Evolutionary conservation across 306 rosid species (phyloP).

Genomic region (Arachis hypogaea): DNA sequence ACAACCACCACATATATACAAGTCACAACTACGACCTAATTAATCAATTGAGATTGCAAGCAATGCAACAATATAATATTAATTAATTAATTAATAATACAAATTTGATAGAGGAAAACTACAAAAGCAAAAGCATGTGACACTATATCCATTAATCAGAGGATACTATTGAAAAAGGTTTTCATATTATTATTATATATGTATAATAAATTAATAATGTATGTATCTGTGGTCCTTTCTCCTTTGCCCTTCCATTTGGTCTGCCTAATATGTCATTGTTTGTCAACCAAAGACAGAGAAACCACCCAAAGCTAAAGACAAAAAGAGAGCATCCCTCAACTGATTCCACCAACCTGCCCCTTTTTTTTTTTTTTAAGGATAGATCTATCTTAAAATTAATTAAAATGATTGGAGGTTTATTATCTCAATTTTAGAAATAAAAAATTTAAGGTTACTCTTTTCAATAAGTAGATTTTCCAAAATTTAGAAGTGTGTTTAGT

Average conservation of each 20-base stretch:
- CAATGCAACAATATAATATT: neutral
- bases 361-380: conserved; percentile 31
- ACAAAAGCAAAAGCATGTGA: conserved; percentile 66
- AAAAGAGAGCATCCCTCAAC: conserved; percentile 55
- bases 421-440: too few relatives aligned
- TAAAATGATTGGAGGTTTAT: too few relatives aligned
- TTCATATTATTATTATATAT: neutral
- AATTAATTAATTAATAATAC: conserved; percentile 7
- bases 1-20: conserved; percentile 47
- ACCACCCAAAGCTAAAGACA: conserved; percentile 81
- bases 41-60: conserved; percentile 41
- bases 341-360: conserved; percentile 69
- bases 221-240: conserved; percentile 59
- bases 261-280: conserved; percentile 59
- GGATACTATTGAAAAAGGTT: conserved; percentile 35
- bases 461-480: too few relatives aligned
- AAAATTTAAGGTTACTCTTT: too few relatives aligned
- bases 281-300: conserved; percentile 63
- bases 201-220: too few relatives aligned
- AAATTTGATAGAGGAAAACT: conserved; percentile 31
- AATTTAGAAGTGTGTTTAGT: too few relatives aligned
- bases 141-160: conserved; percentile 41
- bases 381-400: too few relatives aligned
- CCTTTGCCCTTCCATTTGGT: conserved; percentile 41
- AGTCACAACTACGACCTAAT: conserved; percentile 39